Evolutionary conservation across 2,329 filamentous ascomycete species (phyloP).

Genomic region (Cladosporium sp.): DNA sequence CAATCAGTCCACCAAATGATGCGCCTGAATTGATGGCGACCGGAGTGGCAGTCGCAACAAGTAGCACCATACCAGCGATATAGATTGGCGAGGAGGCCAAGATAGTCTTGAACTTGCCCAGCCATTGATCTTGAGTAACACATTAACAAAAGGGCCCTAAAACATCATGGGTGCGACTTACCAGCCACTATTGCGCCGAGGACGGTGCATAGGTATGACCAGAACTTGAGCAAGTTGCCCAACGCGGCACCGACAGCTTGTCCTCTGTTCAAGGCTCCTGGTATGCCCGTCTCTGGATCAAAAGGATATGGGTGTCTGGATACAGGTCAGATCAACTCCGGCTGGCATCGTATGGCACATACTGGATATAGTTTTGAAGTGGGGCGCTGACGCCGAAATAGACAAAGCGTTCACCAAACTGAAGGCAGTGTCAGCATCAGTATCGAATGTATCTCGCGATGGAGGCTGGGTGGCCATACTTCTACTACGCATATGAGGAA

Average conservation of each 20-base stretch:
- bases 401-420: constrained; percentile 29
- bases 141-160: constrained; percentile 38
- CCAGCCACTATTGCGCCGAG: constrained; percentile 30
- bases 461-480: neutral
- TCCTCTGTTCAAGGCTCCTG: constrained; percentile 41
- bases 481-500: neutral
- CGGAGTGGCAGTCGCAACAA: constrained; percentile 66
- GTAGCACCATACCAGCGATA: constrained; percentile 65
- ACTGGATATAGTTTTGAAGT: constrained; percentile 52
- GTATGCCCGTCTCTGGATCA: neutral
- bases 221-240: constrained; percentile 49
- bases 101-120: constrained; percentile 70
- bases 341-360: constrained; percentile 41
- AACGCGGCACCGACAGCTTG: constrained; percentile 42
- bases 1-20: constrained; percentile 62
- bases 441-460: neutral
- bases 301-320: neutral
- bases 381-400: constrained; percentile 36
- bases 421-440: neutral
- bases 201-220: constrained; percentile 32
- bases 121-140: constrained; percentile 63
- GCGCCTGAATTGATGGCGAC: constrained; percentile 60
- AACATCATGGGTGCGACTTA: constrained; percentile 18
- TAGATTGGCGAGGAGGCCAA: constrained; percentile 64
- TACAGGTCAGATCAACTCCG: constrained; percentile 33